Conservation (phyloP, 352 stramenopile species). For the Pythium angustatum region DNA sequence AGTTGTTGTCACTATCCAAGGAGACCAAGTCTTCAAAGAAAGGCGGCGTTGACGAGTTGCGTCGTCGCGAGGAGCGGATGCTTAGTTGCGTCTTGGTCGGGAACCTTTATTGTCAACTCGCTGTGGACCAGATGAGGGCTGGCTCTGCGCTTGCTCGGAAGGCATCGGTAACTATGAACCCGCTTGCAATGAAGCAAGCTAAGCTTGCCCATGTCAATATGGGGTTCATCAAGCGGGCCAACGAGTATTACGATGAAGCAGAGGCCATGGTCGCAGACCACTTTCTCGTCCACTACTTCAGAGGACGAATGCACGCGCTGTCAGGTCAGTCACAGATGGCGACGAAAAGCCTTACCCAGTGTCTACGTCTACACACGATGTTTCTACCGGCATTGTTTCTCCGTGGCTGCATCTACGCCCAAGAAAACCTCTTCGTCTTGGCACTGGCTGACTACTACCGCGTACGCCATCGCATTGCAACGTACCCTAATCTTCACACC, state of each 20-base stretch:
- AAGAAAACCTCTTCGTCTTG: slow-evolving; percentile 49
- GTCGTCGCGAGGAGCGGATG: slow-evolving; percentile 29
- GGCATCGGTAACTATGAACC: slow-evolving; percentile 27
- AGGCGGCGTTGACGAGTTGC: slow-evolving; percentile 4
- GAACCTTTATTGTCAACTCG: slow-evolving; percentile 61
- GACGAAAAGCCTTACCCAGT: slow-evolving; percentile 35
- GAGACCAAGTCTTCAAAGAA: slow-evolving; percentile 22
- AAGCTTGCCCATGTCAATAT: slow-evolving; percentile 32
- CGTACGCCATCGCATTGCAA: slow-evolving; percentile 42
- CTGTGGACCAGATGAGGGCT: slow-evolving; percentile 45
- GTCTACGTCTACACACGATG: slow-evolving; percentile 36
- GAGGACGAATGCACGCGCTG: slow-evolving; percentile 46
- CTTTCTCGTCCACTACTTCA: slow-evolving; percentile 52
- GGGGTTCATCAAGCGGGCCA: slow-evolving; percentile 35
- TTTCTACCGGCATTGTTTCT: slow-evolving; percentile 59
- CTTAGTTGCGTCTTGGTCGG: slow-evolving; percentile 48
- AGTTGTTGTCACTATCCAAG: slow-evolving; percentile 28
- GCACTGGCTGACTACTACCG: slow-evolving; percentile 57
- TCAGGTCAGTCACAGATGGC: slow-evolving; percentile 34
- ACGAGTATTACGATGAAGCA: slow-evolving; percentile 40
- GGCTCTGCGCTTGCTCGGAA: slow-evolving; percentile 34
- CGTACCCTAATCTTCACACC: slow-evolving; percentile 49
- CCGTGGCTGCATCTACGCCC: slow-evolving; percentile 51
- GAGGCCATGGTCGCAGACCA: slow-evolving; percentile 32
- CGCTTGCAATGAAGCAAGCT: slow-evolving; percentile 28